These are phyloP conservation scores for Fraxinus cuspidata DNA, from an alignment of 257 asterid species.

Conservation along the genomic window DNA sequence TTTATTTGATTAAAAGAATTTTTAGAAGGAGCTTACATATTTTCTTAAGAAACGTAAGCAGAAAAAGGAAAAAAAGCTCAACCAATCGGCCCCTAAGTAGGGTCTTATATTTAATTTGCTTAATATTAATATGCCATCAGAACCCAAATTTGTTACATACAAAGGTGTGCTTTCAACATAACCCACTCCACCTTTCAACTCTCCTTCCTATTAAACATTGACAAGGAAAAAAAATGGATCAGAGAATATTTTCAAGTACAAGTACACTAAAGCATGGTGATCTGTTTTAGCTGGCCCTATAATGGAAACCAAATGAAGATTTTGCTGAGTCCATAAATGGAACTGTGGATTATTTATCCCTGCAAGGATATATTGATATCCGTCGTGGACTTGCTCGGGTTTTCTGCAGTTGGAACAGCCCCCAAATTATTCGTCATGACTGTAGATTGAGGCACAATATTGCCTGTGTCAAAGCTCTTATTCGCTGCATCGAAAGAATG, in stretches of 20 bases:
- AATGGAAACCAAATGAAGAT: background rate
- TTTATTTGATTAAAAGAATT: too few species aligned
- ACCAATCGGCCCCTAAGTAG: too few species aligned
- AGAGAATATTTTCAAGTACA: background rate
- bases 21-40: too few species aligned
- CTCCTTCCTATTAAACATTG: background rate
- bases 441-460: conserved; percentile 33
- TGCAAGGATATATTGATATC: conserved; percentile 74
- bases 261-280: background rate
- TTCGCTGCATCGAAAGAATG: conserved; percentile 36
- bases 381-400: conserved; percentile 51
- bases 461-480: conserved; percentile 37
- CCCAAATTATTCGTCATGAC: conserved; percentile 48
- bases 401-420: conserved; percentile 39
- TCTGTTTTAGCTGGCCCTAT: background rate
- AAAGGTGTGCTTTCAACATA: background rate
- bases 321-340: background rate
- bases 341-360: conserved; percentile 33
- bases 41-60: too few species aligned
- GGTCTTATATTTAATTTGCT: too few species aligned
- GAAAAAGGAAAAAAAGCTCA: too few species aligned
- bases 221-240: background rate
- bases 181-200: background rate
- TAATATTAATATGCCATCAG: background rate
- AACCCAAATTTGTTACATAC: background rate